Base-by-base conservation (phyloP, 352 stramenopile species). In the Pythium phragmitis region DNA sequence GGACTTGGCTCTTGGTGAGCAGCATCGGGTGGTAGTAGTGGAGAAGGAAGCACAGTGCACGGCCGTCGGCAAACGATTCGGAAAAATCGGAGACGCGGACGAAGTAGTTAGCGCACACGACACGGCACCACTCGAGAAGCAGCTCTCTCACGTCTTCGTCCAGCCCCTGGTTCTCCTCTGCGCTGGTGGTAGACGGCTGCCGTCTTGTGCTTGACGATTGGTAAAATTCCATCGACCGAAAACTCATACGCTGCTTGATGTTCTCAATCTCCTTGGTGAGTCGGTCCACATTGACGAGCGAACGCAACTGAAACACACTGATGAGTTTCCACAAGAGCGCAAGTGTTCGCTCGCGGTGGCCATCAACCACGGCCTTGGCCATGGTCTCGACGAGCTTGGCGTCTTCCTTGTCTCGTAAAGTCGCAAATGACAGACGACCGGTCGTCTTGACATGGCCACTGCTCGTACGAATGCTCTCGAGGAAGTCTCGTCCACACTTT, bases 1-100 rank as follows among this genome's bases (percentile, higher is more conserved):
- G 55, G 42, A 92, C 79, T 39, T 92, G 80, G 13, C 68, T 51
- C 64, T 90, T 92, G 11, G 73, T 73, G 12, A 98, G 56, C 8
- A 98, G 67, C 68, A 87, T 85, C 5, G 96, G 96, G 65, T 98
- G 95, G 62, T 99, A 99, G 71, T 98, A 98, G 68, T 98, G 94
- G 30, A 99, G 68, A 21, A 99, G 72, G 23, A 97, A 87, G 68
- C 96, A 98, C 28, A 98, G 68, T 13, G 78, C 93, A 28, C 84
- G 90, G 7, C 96, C 96, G 53, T 98, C 95, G 17, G 91, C 88
- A 77, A 99, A 98, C 16, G 92, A 98, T 0, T 67, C 72, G 2
- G 94, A 96, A 59, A 98, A 98, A 67, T 99, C 93, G 12, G 63
- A 64, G 3, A 99, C 76, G 14, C 61, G 59, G 5, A 98, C 53